Conservation (phyloP, 805 yeast species). For the Suhomyces xylopsoci region DNA sequence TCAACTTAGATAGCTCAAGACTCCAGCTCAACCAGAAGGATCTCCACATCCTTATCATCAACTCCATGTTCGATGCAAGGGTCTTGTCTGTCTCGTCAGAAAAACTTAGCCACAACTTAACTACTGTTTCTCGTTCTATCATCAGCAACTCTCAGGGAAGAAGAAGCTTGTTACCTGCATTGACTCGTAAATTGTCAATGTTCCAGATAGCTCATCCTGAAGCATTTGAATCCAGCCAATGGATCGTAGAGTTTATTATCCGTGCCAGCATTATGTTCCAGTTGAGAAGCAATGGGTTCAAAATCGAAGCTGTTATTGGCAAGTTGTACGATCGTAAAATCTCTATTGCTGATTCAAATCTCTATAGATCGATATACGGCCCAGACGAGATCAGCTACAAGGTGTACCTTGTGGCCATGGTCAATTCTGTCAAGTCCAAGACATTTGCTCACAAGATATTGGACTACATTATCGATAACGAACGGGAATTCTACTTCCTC, state of each 20-base stretch:
- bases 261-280: conserved; percentile 49
- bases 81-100: conserved; percentile 40
- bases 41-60: conserved; percentile 57
- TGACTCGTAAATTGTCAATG: conserved; percentile 45
- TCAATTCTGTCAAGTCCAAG: conserved; percentile 30
- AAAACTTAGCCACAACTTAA: conserved; percentile 24
- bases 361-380: conserved; percentile 54
- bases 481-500: conserved; percentile 41
- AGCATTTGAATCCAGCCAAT: conserved; percentile 39
- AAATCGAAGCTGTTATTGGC: conserved; percentile 57
- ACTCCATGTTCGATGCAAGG: conserved; percentile 42
- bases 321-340: conserved; percentile 42
- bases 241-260: conserved; percentile 53
- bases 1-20: conserved; percentile 52
- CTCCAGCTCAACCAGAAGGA: conserved; percentile 62
- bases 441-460: conserved; percentile 31
- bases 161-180: conserved; percentile 62
- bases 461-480: conserved; percentile 35
- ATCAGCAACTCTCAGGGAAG: conserved; percentile 54
- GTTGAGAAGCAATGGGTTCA: conserved; percentile 53
- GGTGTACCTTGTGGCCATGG: conserved; percentile 47
- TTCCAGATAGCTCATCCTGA: conserved; percentile 36
- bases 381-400: conserved; percentile 53
- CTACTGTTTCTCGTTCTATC: conserved; percentile 40
- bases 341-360: conserved; percentile 14